Evolutionary conservation across 2,329 filamentous ascomycete genomes (phyloP).

Genomic region (Microthyrium microscopicum): DNA sequence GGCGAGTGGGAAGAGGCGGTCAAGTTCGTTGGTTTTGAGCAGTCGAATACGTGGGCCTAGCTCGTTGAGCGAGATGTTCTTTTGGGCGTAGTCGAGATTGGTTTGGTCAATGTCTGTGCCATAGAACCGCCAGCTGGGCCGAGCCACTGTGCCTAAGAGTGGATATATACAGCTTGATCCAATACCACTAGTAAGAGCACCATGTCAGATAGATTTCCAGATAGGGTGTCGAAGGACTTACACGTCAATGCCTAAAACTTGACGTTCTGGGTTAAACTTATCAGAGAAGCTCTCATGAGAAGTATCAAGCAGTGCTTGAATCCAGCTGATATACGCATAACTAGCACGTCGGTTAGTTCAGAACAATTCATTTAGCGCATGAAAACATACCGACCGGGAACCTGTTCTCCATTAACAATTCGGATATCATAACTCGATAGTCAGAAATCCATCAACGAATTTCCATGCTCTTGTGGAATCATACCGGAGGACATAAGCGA

Average conservation of each 20-base stretch:
- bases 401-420: conserved; percentile 14
- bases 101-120: conserved; percentile 55
- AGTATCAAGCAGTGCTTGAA: conserved; percentile 65
- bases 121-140: conserved; percentile 43
- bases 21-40: conserved; percentile 33
- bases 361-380: background rate
- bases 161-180: conserved; percentile 88
- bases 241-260: conserved; percentile 61
- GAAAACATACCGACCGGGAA: conserved; percentile 33
- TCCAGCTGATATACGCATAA: conserved; percentile 82
- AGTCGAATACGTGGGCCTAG: conserved; percentile 49
- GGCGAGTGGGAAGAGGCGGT: conserved; percentile 47
- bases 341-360: conserved; percentile 23
- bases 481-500: conserved; percentile 70
- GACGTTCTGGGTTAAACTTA: conserved; percentile 34
- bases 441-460: no score
- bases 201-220: no score
- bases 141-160: conserved; percentile 54
- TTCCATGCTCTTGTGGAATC: conserved; percentile 1
- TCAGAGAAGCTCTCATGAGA: conserved; percentile 32
- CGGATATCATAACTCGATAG: no score
- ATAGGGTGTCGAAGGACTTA: no score
- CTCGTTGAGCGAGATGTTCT: conserved; percentile 51
- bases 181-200: conserved; percentile 44
- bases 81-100: conserved; percentile 47